Conservation (phyloP, 202 grass and related monocot genomes). For the Setaria viridis region DNA sequence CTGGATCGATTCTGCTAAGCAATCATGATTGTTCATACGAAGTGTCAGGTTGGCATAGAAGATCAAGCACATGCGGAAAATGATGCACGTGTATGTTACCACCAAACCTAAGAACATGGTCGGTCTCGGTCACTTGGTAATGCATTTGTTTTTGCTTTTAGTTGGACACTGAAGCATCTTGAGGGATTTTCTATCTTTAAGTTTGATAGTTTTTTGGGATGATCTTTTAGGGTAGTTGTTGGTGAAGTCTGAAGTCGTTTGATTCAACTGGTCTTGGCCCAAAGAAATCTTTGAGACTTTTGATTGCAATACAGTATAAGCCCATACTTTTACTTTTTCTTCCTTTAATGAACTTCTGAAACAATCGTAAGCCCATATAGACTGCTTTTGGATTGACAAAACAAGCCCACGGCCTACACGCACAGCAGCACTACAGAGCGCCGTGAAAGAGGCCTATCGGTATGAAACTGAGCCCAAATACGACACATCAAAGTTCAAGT, state of each 20-base stretch:
- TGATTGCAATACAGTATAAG: background rate
- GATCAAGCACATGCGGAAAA: slow-evolving; percentile 11
- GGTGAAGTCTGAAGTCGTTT: background rate
- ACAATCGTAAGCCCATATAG: background rate
- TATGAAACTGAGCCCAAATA: background rate
- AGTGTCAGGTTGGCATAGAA: slow-evolving; percentile 38
- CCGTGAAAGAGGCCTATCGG: background rate
- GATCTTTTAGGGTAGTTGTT: background rate
- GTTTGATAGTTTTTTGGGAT: background rate
- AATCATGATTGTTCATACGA: background rate
- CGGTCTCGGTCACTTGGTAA: background rate
- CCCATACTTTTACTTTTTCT: background rate
- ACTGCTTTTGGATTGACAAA: background rate
- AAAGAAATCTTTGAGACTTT: background rate
- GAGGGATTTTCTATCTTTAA: background rate
- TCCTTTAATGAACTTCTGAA: background rate
- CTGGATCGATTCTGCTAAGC: background rate
- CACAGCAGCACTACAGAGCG: background rate
- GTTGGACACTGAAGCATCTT: slow-evolving; percentile 10
- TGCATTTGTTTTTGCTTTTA: background rate
- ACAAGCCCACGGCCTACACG: background rate
- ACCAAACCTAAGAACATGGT: slow-evolving; percentile 9
- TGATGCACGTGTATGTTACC: background rate
- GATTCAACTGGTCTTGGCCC: background rate
- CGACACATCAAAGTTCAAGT: background rate